phyloP scores from a whole-genome alignment of 768 basidiomycete species.

The Suillus spraguei region DNA sequence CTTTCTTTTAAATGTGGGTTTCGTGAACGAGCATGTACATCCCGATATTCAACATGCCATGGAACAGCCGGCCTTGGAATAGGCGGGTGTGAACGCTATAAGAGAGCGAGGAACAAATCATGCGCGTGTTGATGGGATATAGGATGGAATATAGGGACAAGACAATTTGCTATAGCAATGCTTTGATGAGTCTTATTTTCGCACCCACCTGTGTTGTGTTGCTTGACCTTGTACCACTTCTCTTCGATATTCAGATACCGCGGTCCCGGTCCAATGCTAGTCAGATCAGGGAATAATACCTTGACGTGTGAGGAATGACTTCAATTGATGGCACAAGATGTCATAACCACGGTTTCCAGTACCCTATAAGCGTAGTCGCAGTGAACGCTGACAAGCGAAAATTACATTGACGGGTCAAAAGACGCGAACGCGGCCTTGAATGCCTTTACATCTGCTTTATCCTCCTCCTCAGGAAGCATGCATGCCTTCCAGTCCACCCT shows the following conservation, averaged over 20 bases:
- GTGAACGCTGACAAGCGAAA: slow-evolving; percentile 1
- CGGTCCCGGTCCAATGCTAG: background rate
- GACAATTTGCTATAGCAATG: background rate
- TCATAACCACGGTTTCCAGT: background rate
- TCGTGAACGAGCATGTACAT: background rate
- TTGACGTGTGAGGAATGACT: background rate
- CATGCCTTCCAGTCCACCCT: slow-evolving; percentile 94
- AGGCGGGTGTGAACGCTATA: background rate
- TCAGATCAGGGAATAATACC: background rate
- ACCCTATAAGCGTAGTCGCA: background rate
- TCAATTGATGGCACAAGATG: background rate
- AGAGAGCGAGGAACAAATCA: background rate
- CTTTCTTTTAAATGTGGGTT: background rate
- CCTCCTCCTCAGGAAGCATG: slow-evolving; percentile 79
- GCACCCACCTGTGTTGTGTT: background rate
- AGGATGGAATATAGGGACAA: background rate
- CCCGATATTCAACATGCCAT: background rate
- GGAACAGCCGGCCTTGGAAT: background rate
- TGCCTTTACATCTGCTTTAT: slow-evolving; percentile 76
- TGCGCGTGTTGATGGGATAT: background rate
- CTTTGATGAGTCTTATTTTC: background rate
- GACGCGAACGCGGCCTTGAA: slow-evolving; percentile 85
- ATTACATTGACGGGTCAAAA: slow-evolving; percentile 58
- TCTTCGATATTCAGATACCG: background rate
- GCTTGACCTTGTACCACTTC: background rate